phyloP scores from a whole-genome alignment of 2,329 filamentous ascomycete genomes.

The Aaosphaeria arxii region DNA sequence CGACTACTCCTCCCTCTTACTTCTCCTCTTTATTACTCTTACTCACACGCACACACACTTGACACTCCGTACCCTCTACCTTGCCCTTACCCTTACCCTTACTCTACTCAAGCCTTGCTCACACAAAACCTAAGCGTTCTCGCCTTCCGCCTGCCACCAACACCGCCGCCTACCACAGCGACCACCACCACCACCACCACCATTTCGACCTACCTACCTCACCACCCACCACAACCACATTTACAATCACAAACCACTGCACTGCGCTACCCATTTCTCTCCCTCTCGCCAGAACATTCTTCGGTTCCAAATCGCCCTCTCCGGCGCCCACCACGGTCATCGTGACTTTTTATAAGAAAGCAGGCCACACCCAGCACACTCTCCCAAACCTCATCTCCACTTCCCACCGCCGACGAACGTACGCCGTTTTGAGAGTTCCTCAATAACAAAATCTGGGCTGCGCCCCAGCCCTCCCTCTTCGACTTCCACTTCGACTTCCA shows the following conservation, averaged over 20 bases:
- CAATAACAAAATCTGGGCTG: slow-evolving; percentile 36
- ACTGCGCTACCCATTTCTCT: neutral
- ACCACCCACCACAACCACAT: too few species aligned
- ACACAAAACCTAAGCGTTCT: neutral
- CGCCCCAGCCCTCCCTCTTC: slow-evolving; percentile 25
- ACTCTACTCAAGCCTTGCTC: neutral
- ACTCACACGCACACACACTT: too few species aligned
- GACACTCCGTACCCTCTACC: slow-evolving; percentile 1
- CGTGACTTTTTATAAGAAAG: slow-evolving; percentile 27
- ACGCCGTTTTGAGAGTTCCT: slow-evolving; percentile 35
- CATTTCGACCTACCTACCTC: too few species aligned
- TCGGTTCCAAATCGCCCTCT: slow-evolving; percentile 2
- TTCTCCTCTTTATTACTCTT: neutral
- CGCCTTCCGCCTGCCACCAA: too few species aligned
- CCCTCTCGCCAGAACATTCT: too few species aligned
- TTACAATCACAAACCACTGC: too few species aligned
- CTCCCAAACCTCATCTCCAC: slow-evolving; percentile 30
- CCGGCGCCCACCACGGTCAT: slow-evolving; percentile 15
- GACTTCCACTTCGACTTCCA: too few species aligned
- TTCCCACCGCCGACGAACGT: slow-evolving; percentile 22
- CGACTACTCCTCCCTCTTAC: slow-evolving; percentile 9
- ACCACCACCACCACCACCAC: too few species aligned
- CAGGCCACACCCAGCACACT: slow-evolving; percentile 22
- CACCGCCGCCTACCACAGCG: too few species aligned
- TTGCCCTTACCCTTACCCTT: neutral